Percentiles rank a stretch among this genome's conserved stretches.
Conservation (phyloP, 345 rosid genomes). For the Moricandia arvensis region DNA sequence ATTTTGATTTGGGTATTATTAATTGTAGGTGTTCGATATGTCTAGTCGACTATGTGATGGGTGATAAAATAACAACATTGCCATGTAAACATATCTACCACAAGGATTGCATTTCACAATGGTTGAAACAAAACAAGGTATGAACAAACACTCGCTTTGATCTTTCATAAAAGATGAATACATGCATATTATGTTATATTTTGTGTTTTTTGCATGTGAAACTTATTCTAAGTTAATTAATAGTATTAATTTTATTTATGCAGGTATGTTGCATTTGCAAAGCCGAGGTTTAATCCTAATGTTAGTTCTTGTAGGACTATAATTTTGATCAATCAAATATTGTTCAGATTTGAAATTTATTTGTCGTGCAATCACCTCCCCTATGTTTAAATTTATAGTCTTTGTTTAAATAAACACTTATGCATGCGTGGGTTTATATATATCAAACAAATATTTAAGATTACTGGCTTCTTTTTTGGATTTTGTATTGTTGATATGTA, state of each 20-base stretch:
- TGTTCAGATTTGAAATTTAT: too few species aligned
- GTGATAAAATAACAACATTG: conserved; percentile 18
- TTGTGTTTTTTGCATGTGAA: not conserved
- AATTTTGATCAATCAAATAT: not conserved
- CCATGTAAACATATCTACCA: conserved; percentile 34
- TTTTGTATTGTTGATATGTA: too few species aligned
- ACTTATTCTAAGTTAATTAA: not conserved
- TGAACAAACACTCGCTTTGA: not conserved
- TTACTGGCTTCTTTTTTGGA: too few species aligned
- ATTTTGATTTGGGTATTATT: not conserved
- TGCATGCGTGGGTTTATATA: not conserved
- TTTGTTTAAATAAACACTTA: too few species aligned
- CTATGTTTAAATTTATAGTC: not conserved
- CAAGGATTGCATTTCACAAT: conserved; percentile 26
- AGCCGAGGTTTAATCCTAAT: conserved; percentile 21
- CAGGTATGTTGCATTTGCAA: conserved; percentile 30
- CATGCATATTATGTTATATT: not conserved
- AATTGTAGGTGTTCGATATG: conserved; percentile 33
- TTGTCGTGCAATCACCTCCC: not conserved
- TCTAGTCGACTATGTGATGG: not conserved
- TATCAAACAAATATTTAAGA: too few species aligned
- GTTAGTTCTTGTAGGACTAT: not conserved
- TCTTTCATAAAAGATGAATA: not conserved
- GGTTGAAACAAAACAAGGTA: conserved; percentile 22
- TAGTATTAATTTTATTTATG: not conserved